A percentile compares a stretch with the other conserved stretches of the same genome.
phyloP scores from a whole-genome alignment of 2,329 filamentous ascomycete species.

The Ophiostoma fasciatum region DNA sequence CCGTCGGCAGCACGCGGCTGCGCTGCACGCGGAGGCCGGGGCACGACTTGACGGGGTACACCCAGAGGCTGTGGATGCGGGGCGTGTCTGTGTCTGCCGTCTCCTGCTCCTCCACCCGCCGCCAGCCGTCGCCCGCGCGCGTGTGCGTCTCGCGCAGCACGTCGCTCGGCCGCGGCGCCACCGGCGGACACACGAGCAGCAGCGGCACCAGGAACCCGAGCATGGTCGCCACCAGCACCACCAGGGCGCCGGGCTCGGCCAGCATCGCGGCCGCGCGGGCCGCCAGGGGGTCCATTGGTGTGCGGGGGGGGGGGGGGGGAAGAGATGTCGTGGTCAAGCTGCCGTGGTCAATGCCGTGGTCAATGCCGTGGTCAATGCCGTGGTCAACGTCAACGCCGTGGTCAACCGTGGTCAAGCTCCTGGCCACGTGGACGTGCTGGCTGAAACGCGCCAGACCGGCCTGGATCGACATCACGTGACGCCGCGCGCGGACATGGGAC shows the following conservation, averaged over 20 bases:
- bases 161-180: conserved; percentile 36
- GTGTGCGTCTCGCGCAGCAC: conserved; percentile 40
- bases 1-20: conserved; percentile 49
- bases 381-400: too few relatives aligned
- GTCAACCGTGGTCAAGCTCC: too few relatives aligned
- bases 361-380: too few relatives aligned
- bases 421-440: too few relatives aligned
- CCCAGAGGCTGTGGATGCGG: conserved; percentile 48
- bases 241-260: conserved; percentile 7
- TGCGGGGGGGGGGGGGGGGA: too few relatives aligned
- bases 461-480: too few relatives aligned
- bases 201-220: conserved; percentile 38
- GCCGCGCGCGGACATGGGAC: too few relatives aligned
- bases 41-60: conserved; percentile 78
- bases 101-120: conserved; percentile 22
- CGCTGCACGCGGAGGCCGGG: conserved; percentile 56
- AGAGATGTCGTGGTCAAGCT: too few relatives aligned
- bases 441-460: too few relatives aligned
- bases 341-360: too few relatives aligned
- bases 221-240: conserved; percentile 29
- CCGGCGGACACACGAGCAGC: conserved; percentile 38
- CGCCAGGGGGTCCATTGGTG: too few relatives aligned
- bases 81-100: not conserved
- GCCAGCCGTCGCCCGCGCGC: conserved; percentile 26
- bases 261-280: too few relatives aligned